phyloP scores from a whole-genome alignment of 2,329 filamentous ascomycete genomes.

The Claviceps pusilla region DNA sequence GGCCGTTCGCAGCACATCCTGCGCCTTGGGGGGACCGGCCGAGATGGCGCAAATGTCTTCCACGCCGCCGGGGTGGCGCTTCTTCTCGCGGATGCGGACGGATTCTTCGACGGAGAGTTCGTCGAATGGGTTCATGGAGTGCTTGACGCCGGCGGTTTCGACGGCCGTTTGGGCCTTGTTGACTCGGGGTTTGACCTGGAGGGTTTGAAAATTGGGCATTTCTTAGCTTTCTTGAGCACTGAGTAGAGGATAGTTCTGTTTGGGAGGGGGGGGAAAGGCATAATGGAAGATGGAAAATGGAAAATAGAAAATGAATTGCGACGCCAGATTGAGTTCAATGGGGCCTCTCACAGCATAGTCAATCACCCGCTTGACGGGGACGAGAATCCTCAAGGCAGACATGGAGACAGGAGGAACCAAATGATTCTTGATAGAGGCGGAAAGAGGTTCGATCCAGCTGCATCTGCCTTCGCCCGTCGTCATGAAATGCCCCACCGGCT shows the following conservation, averaged over 20 bases:
- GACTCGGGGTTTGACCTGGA: constrained; percentile 51
- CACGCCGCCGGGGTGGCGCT: constrained; percentile 55
- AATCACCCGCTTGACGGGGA: constrained; percentile 72
- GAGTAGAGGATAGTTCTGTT: background rate
- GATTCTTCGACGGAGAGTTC: constrained; percentile 96
- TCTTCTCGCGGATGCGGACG: constrained; percentile 83
- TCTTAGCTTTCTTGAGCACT: background rate
- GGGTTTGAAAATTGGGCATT: background rate
- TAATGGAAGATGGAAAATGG: background rate
- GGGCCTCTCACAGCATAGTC: constrained; percentile 56
- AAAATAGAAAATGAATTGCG: too few relatives aligned
- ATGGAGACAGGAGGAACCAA: constrained; percentile 22
- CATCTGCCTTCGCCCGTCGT: background rate
- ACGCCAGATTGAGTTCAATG: too few relatives aligned
- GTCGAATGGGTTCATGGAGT: constrained; percentile 98
- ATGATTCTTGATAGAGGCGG: background rate
- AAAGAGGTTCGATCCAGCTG: background rate
- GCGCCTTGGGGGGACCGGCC: constrained; percentile 74
- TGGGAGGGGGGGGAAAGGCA: background rate
- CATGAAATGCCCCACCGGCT: constrained; percentile 20
- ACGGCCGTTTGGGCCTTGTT: constrained; percentile 69
- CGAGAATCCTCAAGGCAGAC: constrained; percentile 58
- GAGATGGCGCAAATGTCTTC: constrained; percentile 84
- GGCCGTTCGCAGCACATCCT: constrained; percentile 81
- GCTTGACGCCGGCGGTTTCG: constrained; percentile 85